Base-by-base conservation (phyloP, 2,329 filamentous ascomycete genomes). In the Fusarium mangiferae region DNA sequence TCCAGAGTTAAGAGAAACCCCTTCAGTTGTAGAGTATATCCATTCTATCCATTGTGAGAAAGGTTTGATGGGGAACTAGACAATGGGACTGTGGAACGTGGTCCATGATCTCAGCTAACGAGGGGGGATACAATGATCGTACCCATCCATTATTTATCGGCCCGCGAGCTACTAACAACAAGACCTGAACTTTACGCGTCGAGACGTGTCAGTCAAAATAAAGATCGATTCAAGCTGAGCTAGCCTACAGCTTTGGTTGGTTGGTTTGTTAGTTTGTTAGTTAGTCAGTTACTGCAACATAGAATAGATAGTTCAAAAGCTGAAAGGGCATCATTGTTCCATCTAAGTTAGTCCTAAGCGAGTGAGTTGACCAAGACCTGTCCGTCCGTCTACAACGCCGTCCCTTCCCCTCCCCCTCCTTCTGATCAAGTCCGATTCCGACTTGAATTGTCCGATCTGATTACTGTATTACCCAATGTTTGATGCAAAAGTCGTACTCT, bases 381-480 rank as follows among this genome's bases (percentile, higher is more conserved):
- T 55, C 75, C 72, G 66, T 77, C 75, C 73, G 55, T 78, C 77
- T 80, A 72, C 77, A 80, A 80, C 78, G 78, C 78, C 78, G 66
- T 72, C 36, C 62, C 58, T 66, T 45, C 46, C n/a, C 62, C 58
- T 66, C 33, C 68, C 68, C 74, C 75, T 65, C 52, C 36, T 49
- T 66, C 24, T 55, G 35, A 55, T 41, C 54, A 54, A 66, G 59
- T 45, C 35, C 39, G 30, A 59, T 58, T 66, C 67, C 22, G 35
- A 38, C 24, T 41, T 41, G 51, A 39, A 28, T 28, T 55, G 51
- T 55, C 24, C 20, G 3, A 36, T 51, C 56, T 51, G 75, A 78
- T 80, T 77, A 78, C 72, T 66, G 51, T 75, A 76, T 76, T 78
- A 78, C 77, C 78, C 78, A 78, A 79, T 71, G 66, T 51, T 33